These are phyloP conservation scores for Logfia minima DNA, from an alignment of 129 eudicot genomes.

Conservation along the genomic window DNA sequence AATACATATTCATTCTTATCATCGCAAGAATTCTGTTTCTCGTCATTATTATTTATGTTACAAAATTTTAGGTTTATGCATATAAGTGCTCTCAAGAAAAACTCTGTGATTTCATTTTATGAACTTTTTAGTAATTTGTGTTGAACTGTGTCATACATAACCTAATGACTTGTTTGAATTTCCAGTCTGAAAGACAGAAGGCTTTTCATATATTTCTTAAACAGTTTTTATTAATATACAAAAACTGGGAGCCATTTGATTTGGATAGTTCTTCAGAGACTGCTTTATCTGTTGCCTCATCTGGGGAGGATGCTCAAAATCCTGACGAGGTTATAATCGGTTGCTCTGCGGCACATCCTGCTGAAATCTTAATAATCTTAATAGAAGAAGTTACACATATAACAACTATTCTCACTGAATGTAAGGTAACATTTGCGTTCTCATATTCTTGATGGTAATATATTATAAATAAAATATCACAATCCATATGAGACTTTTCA, in stretches of 20 bases:
- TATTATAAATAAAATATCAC: conserved; percentile 12
- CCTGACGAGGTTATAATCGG: conserved; percentile 60
- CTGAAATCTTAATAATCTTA: conserved; percentile 61
- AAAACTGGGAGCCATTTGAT: conserved; percentile 78
- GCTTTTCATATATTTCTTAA: conserved; percentile 71
- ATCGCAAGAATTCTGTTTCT: not conserved
- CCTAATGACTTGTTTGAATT: conserved; percentile 11
- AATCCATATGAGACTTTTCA: not conserved
- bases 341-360: conserved; percentile 86
- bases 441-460: not conserved
- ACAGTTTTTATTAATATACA: conserved; percentile 71
- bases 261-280: conserved; percentile 43
- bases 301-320: conserved; percentile 39
- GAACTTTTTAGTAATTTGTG: not conserved
- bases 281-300: conserved; percentile 29
- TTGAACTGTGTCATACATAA: conserved; percentile 12
- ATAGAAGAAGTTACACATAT: conserved; percentile 63
- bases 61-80: conserved; percentile 8
- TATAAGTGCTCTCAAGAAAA: not conserved
- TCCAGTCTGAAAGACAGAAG: conserved; percentile 74
- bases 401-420: conserved; percentile 55
- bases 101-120: conserved; percentile 13
- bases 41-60: not conserved
- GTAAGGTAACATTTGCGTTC: conserved; percentile 49
- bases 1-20: not conserved